A percentile compares a stretch with the other conserved stretches of the same genome.
Evolutionary conservation across 208 protist genomes (phyloP).

Genomic region (Leptomonas pyrrhocoris): DNA sequence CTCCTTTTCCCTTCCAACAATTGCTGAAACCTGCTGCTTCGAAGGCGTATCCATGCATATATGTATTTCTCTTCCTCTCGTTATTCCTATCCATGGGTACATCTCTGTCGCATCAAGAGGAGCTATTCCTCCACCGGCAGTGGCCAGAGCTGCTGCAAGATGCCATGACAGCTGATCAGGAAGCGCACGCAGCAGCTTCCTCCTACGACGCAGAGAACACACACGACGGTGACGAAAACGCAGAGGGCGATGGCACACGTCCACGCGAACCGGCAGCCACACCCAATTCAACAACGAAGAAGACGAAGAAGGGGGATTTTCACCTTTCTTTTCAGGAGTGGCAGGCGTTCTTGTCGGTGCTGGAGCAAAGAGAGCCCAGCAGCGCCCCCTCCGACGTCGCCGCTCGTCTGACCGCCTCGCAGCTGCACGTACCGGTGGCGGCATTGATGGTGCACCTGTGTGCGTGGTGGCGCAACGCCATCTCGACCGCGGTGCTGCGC

Average conservation of each 20-base stretch:
- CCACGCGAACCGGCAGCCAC: neutral
- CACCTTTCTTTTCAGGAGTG: slow-evolving; percentile 71
- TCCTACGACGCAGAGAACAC: neutral
- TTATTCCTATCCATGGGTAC: slow-evolving; percentile 52
- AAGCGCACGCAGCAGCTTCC: neutral
- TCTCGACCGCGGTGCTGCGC: slow-evolving; percentile 28
- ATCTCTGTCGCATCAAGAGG: slow-evolving; percentile 65
- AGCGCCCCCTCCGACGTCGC: slow-evolving; percentile 51
- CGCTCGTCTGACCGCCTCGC: slow-evolving; percentile 20
- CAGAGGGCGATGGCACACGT: too few species aligned
- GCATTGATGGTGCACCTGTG: slow-evolving; percentile 64
- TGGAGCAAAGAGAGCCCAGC: slow-evolving; percentile 35
- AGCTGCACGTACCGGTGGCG: slow-evolving; percentile 60
- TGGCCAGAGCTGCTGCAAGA: slow-evolving; percentile 69
- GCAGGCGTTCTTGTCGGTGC: slow-evolving; percentile 64
- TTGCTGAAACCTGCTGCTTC: too few species aligned
- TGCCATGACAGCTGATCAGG: slow-evolving; percentile 44
- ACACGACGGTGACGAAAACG: neutral
- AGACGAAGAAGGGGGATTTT: slow-evolving; percentile 38
- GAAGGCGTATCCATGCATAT: neutral
- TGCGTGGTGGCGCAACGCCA: slow-evolving; percentile 55
- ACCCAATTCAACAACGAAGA: slow-evolving; percentile 7
- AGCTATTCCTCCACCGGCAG: slow-evolving; percentile 60
- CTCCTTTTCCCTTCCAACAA: too few species aligned
- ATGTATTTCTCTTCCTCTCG: neutral